Base-by-base conservation (phyloP, 257 asterid genomes). In the Penstemon davidsonii region DNA sequence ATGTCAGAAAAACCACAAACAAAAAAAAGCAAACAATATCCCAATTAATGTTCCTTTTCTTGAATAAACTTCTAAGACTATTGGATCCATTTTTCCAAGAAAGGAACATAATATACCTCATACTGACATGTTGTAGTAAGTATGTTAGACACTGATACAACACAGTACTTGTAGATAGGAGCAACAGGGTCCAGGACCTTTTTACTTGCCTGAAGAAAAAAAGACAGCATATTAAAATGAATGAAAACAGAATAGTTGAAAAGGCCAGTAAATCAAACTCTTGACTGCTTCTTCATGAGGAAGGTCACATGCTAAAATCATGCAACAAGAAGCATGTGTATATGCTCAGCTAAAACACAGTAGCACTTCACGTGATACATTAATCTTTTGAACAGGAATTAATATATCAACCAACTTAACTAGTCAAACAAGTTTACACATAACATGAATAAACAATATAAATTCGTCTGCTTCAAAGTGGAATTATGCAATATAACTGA, bases 91-190 rank as follows among this genome's bases (percentile, higher is more conserved):
- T 49, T 42, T 69, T 74, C 10, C 51, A 73, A 45, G 69, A 44
- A 56, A 60, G 44, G 64, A 49, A 40, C 36, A 64, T 60, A 72
- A 40, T 72, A 75, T 64, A 91, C 99, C 97, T 94, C 99, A 72
- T 94, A 94, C 76, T 94, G 99, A 61, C 99, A 94, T 54, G 99
- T 88, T 19, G 99, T 94, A 33, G 99, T 91, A 39, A 88, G 95
- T 74, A 94, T 89, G 80, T 94, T 94, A 66, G 99, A 88, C 63
- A 94, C 85, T 33, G 99, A 94, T 65, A 94, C 85, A 55, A 81
- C 76, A 79, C 88, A 75, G 64, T 94, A 94, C 72, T 89, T 88
- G 81, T 94, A 82, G 58, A 94, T 73, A n/a, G 99, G 99, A 82
- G 97, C 97, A 69, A 94, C 96, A 52, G 97, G 96, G 44, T 94